These are phyloP conservation scores for Ogataea chonburiensis DNA, from an alignment of 805 yeast genomes.

Conservation along the genomic window DNA sequence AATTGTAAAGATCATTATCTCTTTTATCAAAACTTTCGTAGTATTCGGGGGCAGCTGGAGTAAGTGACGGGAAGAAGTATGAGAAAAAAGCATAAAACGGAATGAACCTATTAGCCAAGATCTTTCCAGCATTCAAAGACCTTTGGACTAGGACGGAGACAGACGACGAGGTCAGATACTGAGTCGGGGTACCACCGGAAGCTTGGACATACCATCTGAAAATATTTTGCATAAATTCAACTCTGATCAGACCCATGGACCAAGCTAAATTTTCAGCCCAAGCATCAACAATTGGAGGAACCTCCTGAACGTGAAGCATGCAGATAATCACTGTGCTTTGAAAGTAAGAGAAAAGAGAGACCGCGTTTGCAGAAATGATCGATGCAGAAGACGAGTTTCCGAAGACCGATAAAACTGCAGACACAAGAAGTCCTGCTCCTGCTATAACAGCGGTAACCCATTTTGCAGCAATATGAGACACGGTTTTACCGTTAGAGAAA, in stretches of 20 bases:
- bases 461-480: slow-evolving; percentile 74
- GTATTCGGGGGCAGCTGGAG: slow-evolving; percentile 1
- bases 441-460: slow-evolving; percentile 95
- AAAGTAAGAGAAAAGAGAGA: slow-evolving; percentile 80
- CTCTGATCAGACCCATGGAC: slow-evolving; percentile 89
- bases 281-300: slow-evolving; percentile 89
- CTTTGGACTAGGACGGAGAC: slow-evolving; percentile 75
- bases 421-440: slow-evolving; percentile 79
- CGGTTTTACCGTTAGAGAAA: slow-evolving; percentile 76
- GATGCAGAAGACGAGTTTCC: slow-evolving; percentile 91
- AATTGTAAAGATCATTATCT: slow-evolving; percentile 32
- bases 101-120: slow-evolving; percentile 12
- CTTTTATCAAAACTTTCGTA: slow-evolving; percentile 17
- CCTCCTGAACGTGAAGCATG: slow-evolving; percentile 80
- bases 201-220: slow-evolving; percentile 83
- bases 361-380: slow-evolving; percentile 82
- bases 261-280: slow-evolving; percentile 93
- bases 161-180: slow-evolving; percentile 59
- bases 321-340: slow-evolving; percentile 82
- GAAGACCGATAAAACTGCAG: slow-evolving; percentile 79
- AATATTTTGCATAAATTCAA: slow-evolving; percentile 78
- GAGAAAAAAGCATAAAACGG: slow-evolving; percentile 21
- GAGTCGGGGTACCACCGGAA: slow-evolving; percentile 84
- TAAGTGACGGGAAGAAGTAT: slow-evolving; percentile 22
- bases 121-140: slow-evolving; percentile 37